Conservation (phyloP, 1,139 yeast species). For the Trichomonascaceae sp. region DNA sequence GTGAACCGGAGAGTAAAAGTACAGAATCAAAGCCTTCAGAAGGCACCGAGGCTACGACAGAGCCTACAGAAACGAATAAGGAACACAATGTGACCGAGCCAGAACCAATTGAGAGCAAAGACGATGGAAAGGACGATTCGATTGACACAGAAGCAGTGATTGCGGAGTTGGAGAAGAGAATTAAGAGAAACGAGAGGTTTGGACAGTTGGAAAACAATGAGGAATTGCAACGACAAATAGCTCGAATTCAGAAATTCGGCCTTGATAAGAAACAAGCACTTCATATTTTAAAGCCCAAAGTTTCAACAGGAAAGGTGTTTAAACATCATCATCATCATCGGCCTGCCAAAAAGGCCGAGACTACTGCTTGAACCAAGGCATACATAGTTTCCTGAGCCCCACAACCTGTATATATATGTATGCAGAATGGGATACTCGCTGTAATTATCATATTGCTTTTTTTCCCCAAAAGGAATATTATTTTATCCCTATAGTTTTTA, state of each 20-base stretch:
- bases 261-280: constrained; percentile 29
- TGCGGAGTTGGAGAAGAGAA: constrained; percentile 59
- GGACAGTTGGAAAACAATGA: constrained; percentile 49
- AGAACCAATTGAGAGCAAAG: background rate
- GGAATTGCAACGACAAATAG: constrained; percentile 42
- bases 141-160: constrained; percentile 41
- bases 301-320: background rate
- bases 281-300: background rate
- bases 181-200: constrained; percentile 70
- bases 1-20: constrained; percentile 16
- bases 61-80: background rate
- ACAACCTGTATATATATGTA: no score
- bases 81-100: constrained; percentile 3
- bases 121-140: constrained; percentile 2
- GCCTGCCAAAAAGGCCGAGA: background rate
- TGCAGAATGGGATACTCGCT: no score
- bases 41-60: constrained; percentile 2
- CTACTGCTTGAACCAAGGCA: background rate
- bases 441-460: background rate
- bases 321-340: background rate
- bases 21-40: constrained; percentile 4
- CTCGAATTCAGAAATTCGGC: constrained; percentile 79
- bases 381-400: background rate
- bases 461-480: no score
- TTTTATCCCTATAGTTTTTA: no score